Conservation (phyloP, 2,329 filamentous ascomycete species). For the Colletotrichum phormii region DNA sequence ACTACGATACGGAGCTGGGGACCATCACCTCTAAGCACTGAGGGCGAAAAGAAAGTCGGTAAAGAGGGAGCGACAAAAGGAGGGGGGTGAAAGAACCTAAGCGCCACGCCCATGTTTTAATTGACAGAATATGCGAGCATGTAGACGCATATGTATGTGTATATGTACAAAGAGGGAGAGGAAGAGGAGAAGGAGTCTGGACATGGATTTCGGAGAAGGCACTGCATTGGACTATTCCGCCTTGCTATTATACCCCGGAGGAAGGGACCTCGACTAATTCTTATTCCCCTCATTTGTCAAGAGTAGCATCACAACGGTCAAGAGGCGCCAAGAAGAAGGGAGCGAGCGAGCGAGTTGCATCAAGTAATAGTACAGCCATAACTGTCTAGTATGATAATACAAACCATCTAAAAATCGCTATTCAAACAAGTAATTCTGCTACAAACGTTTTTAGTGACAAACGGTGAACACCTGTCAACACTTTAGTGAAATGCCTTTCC, state of each 20-base stretch:
- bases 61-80: not conserved
- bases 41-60: not conserved
- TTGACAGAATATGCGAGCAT: not conserved
- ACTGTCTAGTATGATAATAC: constrained; percentile 12
- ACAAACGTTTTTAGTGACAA: too few relatives aligned
- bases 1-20: constrained; percentile 39
- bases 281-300: not conserved
- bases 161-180: not conserved
- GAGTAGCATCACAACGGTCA: not conserved
- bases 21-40: constrained; percentile 35
- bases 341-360: not conserved
- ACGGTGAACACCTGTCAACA: constrained; percentile 65
- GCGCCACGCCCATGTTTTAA: not conserved
- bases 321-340: not conserved
- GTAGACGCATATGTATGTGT: not conserved
- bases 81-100: too few relatives aligned
- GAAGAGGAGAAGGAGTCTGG: not conserved
- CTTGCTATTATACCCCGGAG: not conserved
- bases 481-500: constrained; percentile 84
- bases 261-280: not conserved
- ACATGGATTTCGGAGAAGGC: not conserved
- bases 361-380: not conserved
- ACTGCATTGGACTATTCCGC: not conserved
- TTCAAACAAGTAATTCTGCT: not conserved
- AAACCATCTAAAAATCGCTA: not conserved